phyloP scores from a whole-genome alignment of 2,329 filamentous ascomycete species.

The Penicillium sp. region DNA sequence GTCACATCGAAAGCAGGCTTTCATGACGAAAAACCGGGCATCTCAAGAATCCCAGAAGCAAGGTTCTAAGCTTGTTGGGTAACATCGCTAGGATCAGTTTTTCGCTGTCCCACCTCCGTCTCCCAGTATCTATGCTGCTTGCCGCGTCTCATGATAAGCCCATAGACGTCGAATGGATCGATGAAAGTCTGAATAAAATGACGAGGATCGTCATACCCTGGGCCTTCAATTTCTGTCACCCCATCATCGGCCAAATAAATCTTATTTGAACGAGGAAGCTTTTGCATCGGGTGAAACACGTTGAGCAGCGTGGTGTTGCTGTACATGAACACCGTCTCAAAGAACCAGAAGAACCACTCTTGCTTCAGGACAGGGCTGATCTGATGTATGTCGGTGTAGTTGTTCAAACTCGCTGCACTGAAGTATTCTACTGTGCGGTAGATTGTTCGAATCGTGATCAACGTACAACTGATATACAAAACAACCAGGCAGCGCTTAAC shows the following conservation, averaged over 20 bases:
- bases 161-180: slow-evolving; percentile 45
- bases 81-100: background rate
- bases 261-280: slow-evolving; percentile 51
- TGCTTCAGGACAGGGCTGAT: slow-evolving; percentile 39
- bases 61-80: background rate
- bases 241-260: slow-evolving; percentile 55
- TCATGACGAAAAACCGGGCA: background rate
- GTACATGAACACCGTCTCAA: slow-evolving; percentile 55
- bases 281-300: slow-evolving; percentile 52
- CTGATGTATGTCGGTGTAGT: slow-evolving; percentile 34
- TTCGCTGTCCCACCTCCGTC: background rate
- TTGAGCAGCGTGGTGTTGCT: slow-evolving; percentile 54
- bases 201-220: slow-evolving; percentile 51
- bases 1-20: background rate
- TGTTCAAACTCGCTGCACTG: slow-evolving; percentile 29
- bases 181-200: slow-evolving; percentile 45
- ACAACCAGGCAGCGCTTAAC: slow-evolving; percentile 43
- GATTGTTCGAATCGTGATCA: slow-evolving; percentile 44
- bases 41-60: background rate
- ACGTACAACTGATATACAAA: slow-evolving; percentile 49
- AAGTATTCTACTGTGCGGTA: slow-evolving; percentile 56
- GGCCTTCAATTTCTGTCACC: slow-evolving; percentile 52
- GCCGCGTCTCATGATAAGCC: slow-evolving; percentile 36
- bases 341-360: slow-evolving; percentile 57
- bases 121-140: slow-evolving; percentile 45